Evolutionary conservation across 2,329 filamentous ascomycete genomes (phyloP), one percentile per base, ranked within the genome.

Genomic region (Biscogniauxia sp.): DNA sequence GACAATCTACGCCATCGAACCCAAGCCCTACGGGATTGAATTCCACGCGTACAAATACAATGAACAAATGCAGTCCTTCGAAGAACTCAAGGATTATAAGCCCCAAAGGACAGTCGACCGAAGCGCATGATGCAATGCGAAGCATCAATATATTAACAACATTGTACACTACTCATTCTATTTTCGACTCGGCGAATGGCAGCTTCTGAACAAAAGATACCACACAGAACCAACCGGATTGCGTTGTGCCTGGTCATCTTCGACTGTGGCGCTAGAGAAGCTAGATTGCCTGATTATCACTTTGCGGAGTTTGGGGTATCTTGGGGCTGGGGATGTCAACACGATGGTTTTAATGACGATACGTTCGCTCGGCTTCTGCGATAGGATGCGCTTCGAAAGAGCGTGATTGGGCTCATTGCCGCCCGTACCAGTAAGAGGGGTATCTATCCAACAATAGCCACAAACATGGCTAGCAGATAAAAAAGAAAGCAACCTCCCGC

Each of bases 21-120:
- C 95, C 37, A 97, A 97, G 82, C 95, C 95, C 0, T 99, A 99
- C 68, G 95, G 95, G 15, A 93, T 97, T 61, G 94, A 97, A 63
- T 97, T 98, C 79, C 94, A 96, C 74, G 94, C 93, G 0, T 99
- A 96, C 80, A 86, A 88, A 63, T 99, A 97, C 79, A 91, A 97
- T 72, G 85, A 91, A 64, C 80, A 83, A 2, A 84, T 79, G 20
- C 87, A 89, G 64, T 92, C 89, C 84, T 99, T 99, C 70, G 88
- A 95, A 61, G 88, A 95, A 73, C 78, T 96, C 53, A 90, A 89
- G n/a, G 83, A 93, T 70, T 98, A 95, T 77, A 87, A 90, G 75
- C 84, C 95, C 28, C 85, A 85, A 65, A 84, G 84, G 69, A 85
- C 84, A 51, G 73, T 77, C 19, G 79, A 81, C 63, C 74, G 73